These are phyloP conservation scores for Thielaviopsis musarum DNA, from an alignment of 2,329 filamentous ascomycete species.

Conservation along the genomic window DNA sequence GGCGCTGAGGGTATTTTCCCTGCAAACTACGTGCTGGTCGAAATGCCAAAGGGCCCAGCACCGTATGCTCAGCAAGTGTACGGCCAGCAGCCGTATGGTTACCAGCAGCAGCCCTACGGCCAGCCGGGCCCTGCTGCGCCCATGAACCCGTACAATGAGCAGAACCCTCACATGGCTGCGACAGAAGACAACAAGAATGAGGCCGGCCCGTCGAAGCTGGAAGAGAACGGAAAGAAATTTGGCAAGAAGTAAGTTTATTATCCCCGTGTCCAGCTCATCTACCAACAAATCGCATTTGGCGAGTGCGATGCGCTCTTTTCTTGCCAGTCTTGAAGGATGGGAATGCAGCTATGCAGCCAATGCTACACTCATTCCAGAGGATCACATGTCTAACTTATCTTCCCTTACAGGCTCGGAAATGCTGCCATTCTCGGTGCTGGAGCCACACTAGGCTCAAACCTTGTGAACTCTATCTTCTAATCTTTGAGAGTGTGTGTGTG, in stretches of 20 bases:
- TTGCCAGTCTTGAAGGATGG: neutral
- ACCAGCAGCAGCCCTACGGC: constrained; percentile 18
- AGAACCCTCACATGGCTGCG: constrained; percentile 60
- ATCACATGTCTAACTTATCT: constrained; percentile 4
- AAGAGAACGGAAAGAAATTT: constrained; percentile 78
- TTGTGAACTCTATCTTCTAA: constrained; percentile 83
- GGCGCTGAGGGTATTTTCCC: constrained; percentile 86
- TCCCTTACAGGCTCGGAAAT: constrained; percentile 37
- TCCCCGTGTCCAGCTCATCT: neutral
- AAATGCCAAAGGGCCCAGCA: constrained; percentile 44
- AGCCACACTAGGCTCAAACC: constrained; percentile 74
- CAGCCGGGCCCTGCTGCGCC: constrained; percentile 22
- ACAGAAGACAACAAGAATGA: constrained; percentile 34
- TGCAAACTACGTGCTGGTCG: constrained; percentile 60
- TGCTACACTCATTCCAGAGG: constrained; percentile 20
- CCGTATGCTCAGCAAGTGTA: constrained; percentile 5
- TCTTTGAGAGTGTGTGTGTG: neutral
- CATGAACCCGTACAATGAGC: constrained; percentile 45
- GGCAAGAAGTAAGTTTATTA: constrained; percentile 52
- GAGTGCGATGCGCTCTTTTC: neutral
- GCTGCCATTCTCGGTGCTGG: constrained; percentile 82
- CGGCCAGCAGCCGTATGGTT: constrained; percentile 20
- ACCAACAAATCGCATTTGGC: neutral
- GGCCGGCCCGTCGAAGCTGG: constrained; percentile 41
- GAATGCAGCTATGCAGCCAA: neutral